A percentile compares a stretch with the other conserved stretches of the same genome.
Evolutionary conservation across 1,284 basidiomycete genomes (phyloP).

Genomic region (Boletus mariae): DNA sequence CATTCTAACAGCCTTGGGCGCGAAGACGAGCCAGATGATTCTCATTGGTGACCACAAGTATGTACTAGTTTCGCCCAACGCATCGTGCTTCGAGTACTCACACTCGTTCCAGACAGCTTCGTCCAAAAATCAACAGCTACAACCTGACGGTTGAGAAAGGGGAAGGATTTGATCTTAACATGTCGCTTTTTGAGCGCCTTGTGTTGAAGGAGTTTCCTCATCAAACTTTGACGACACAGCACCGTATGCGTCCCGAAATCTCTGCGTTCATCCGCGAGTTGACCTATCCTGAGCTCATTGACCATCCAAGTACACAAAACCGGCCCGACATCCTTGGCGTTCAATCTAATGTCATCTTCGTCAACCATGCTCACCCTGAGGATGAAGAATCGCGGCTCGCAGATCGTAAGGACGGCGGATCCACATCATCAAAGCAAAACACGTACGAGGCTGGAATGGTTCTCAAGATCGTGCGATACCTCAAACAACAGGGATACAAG

Average conservation of each 20-base stretch:
- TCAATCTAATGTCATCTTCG: slow-evolving; percentile 53
- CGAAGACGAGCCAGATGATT: slow-evolving; percentile 48
- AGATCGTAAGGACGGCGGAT: slow-evolving; percentile 43
- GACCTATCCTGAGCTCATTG: slow-evolving; percentile 58
- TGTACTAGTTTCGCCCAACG: slow-evolving; percentile 16
- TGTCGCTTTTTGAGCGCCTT: slow-evolving; percentile 48
- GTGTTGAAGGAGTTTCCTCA: slow-evolving; percentile 58
- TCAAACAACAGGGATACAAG: slow-evolving; percentile 64
- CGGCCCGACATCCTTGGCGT: slow-evolving; percentile 53
- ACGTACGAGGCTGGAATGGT: slow-evolving; percentile 57
- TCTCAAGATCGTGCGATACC: slow-evolving; percentile 58
- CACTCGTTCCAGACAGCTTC: slow-evolving; percentile 3
- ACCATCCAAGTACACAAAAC: slow-evolving; percentile 41
- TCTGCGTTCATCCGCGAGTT: slow-evolving; percentile 49
- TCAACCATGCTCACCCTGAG: slow-evolving; percentile 54
- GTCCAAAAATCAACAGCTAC: slow-evolving; percentile 58
- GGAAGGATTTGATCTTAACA: slow-evolving; percentile 58
- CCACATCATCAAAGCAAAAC: slow-evolving; percentile 59
- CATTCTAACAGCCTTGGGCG: slow-evolving; percentile 53
- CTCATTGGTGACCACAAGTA: slow-evolving; percentile 71
- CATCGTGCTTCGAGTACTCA: slow-evolving; percentile 1
- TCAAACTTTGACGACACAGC: slow-evolving; percentile 48
- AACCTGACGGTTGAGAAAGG: slow-evolving; percentile 60
- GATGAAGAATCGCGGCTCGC: slow-evolving; percentile 40
- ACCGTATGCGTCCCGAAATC: slow-evolving; percentile 67